These are phyloP conservation scores for Russula vinacea DNA, from an alignment of 768 basidiomycete species.

Conservation along the genomic window DNA sequence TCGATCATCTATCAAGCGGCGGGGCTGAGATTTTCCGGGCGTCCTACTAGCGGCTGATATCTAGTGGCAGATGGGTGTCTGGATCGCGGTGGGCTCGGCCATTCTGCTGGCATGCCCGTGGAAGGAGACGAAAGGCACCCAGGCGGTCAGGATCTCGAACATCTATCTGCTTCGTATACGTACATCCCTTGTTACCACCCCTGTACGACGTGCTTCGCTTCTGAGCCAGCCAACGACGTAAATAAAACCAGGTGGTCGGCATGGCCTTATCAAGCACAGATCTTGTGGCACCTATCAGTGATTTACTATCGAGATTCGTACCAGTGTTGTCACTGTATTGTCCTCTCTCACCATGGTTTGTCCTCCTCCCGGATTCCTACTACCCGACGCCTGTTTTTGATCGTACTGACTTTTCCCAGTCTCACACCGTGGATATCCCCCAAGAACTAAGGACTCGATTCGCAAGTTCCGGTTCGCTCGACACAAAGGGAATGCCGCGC, in stretches of 20 bases:
- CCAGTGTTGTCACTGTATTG: background rate
- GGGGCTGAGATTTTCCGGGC: background rate
- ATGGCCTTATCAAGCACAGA: background rate
- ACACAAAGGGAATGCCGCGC: constrained; percentile 64
- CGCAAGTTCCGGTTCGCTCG: constrained; percentile 80
- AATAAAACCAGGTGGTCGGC: no score
- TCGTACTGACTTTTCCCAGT: constrained; percentile 39
- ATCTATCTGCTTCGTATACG: background rate
- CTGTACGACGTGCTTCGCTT: no score
- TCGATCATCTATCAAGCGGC: background rate
- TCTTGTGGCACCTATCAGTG: background rate
- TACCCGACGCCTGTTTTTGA: background rate
- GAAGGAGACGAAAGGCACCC: background rate
- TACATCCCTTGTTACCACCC: no score
- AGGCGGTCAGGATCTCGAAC: background rate
- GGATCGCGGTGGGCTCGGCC: background rate
- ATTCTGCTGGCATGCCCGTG: background rate
- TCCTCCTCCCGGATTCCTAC: background rate
- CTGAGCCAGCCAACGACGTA: no score
- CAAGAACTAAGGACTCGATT: constrained; percentile 67
- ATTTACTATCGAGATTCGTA: background rate
- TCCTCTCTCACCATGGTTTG: constrained; percentile 22
- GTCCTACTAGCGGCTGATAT: background rate
- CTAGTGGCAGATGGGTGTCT: background rate
- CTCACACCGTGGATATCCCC: constrained; percentile 82